Percentiles rank a stretch among this genome's conserved stretches.
These are phyloP conservation scores for Termitomyces heimii DNA, from an alignment of 768 basidiomycete genomes.

Conservation along the genomic window DNA sequence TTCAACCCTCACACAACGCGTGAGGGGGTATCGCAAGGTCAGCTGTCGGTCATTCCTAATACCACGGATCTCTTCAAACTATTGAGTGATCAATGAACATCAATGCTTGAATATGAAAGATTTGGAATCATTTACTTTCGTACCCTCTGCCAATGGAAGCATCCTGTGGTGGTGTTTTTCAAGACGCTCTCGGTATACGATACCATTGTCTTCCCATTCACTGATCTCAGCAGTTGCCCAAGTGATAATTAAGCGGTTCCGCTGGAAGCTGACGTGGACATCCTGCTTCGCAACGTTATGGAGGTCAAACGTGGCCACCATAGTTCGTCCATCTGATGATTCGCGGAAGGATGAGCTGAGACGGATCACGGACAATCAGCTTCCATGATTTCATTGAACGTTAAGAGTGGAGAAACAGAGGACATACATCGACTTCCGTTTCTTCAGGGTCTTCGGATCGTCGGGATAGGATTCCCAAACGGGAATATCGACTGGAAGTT, in stretches of 20 bases:
- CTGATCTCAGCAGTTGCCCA: slow-evolving; percentile 58
- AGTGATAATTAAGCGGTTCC: slow-evolving; percentile 54
- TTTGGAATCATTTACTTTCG: slow-evolving; percentile 40
- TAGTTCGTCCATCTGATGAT: slow-evolving; percentile 63
- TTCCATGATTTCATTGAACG: slow-evolving; percentile 9
- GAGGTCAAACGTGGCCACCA: slow-evolving; percentile 68
- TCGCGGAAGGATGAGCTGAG: slow-evolving; percentile 63
- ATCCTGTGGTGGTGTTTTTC: slow-evolving; percentile 62
- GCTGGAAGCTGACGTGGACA: slow-evolving; percentile 70
- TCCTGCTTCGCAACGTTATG: slow-evolving; percentile 66
- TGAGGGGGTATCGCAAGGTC: slow-evolving; percentile 62
- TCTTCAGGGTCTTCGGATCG: slow-evolving; percentile 41
- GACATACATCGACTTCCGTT: slow-evolving; percentile 60
- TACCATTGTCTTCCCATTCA: slow-evolving; percentile 58
- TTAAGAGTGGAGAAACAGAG: slow-evolving; percentile 5
- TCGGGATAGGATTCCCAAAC: slow-evolving; percentile 32
- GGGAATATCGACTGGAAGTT: slow-evolving; percentile 30
- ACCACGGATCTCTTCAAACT: slow-evolving; percentile 75
- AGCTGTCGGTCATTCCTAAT: slow-evolving; percentile 58
- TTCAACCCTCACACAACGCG: slow-evolving; percentile 41
- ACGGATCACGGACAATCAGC: slow-evolving; percentile 10
- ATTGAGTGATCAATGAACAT: background rate
- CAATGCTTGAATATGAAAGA: background rate
- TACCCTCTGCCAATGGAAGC: slow-evolving; percentile 69
- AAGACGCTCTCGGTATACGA: slow-evolving; percentile 55